Conservation (phyloP, 495 filamentous ascomycete genomes). For the Trypethelium eluteriae region DNA sequence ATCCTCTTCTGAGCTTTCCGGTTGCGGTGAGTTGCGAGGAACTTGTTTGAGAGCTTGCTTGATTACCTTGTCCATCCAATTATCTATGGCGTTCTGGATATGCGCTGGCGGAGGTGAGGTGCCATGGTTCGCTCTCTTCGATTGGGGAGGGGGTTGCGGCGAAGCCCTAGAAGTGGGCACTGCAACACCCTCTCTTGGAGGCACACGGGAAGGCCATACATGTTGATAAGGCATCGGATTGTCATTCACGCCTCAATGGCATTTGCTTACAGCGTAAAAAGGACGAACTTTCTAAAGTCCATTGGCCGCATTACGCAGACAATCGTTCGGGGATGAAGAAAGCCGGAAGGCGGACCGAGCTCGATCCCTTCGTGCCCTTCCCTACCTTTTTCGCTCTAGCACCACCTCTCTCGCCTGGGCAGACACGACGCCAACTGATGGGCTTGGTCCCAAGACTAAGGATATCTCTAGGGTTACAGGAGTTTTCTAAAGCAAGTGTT, state of each 20-base stretch:
- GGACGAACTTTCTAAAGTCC: background rate
- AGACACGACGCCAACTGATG: no score
- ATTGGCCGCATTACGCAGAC: background rate
- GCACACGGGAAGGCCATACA: background rate
- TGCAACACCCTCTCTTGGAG: background rate
- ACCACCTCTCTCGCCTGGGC: background rate
- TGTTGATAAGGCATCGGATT: background rate
- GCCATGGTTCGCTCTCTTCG: background rate
- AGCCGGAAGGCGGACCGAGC: conserved; percentile 2
- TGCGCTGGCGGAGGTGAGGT: background rate
- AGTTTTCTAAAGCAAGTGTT: background rate
- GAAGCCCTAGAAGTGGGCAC: conserved; percentile 1
- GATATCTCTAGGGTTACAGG: background rate
- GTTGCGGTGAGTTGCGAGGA: background rate
- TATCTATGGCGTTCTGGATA: no score
- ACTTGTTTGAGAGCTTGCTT: no score
- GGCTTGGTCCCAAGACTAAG: no score
- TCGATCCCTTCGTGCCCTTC: background rate
- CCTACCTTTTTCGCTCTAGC: background rate
- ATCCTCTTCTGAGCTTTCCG: background rate
- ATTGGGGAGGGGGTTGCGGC: conserved; percentile 8
- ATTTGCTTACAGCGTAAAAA: background rate
- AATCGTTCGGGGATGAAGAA: background rate
- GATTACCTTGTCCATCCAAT: no score
- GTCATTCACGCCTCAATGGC: background rate